Percentiles rank a stretch among this genome's conserved stretches.
phyloP scores from a whole-genome alignment of 176 grass and related monocot genomes.

The Otatea glauca region DNA sequence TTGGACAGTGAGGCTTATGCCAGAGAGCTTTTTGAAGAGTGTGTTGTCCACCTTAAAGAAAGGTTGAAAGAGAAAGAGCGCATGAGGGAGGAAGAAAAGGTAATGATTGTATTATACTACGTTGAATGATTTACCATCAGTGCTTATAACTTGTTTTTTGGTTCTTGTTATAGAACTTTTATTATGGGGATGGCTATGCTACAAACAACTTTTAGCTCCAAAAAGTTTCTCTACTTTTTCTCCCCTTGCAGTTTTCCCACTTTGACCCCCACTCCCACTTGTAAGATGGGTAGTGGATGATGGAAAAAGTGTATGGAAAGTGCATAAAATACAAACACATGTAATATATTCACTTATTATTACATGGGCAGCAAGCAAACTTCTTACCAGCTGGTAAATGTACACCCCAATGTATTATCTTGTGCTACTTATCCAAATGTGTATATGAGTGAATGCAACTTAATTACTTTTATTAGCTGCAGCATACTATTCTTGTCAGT shows the following conservation, averaged over 20 bases:
- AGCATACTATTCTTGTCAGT: not conserved
- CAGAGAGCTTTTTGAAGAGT: conserved; percentile 89
- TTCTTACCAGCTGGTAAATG: not conserved
- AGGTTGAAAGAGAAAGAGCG: conserved; percentile 87
- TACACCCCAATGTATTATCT: conserved; percentile 7
- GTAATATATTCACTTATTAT: not conserved
- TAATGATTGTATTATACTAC: conserved; percentile 33
- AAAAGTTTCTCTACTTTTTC: not conserved
- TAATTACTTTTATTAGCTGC: conserved; percentile 4
- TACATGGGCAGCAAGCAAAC: not conserved
- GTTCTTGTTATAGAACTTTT: not conserved
- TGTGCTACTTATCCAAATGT: conserved; percentile 16
- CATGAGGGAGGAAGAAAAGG: conserved; percentile 94
- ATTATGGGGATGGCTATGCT: not conserved
- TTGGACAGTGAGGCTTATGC: conserved; percentile 47
- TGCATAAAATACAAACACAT: not conserved
- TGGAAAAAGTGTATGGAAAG: not conserved
- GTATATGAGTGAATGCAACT: conserved; percentile 16
- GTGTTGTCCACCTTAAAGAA: conserved; percentile 80
- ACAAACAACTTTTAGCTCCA: not conserved
- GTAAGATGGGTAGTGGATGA: not conserved
- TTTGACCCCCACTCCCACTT: not conserved
- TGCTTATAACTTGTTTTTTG: not conserved
- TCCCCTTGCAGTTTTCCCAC: not conserved
- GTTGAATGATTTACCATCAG: not conserved